These are phyloP conservation scores for Irpex lacteus DNA, from an alignment of 1,284 basidiomycete genomes.

Conservation along the genomic window DNA sequence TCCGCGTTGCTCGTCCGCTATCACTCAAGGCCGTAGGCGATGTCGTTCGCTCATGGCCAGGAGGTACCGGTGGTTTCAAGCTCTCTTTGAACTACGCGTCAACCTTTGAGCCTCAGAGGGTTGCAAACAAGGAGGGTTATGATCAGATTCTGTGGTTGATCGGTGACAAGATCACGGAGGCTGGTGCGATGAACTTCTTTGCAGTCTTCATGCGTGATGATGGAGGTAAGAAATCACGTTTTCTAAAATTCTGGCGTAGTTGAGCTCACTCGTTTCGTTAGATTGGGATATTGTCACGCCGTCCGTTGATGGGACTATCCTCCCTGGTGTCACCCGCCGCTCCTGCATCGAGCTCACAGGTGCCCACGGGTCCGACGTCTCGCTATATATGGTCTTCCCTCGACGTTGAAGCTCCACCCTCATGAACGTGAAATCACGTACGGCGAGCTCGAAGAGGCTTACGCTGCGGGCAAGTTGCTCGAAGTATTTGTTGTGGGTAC, in stretches of 20 bases:
- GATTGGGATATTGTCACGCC: constrained; percentile 71
- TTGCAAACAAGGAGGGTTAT: constrained; percentile 68
- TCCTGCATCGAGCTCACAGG: constrained; percentile 64
- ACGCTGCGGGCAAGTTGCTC: constrained; percentile 47
- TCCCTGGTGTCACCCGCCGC: constrained; percentile 88
- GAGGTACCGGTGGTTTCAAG: constrained; percentile 69
- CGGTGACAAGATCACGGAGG: constrained; percentile 40
- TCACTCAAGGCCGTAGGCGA: constrained; percentile 69
- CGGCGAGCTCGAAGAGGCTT: constrained; percentile 51
- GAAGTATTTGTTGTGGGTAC: constrained; percentile 79
- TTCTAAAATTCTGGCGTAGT: neutral
- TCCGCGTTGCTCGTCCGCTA: constrained; percentile 62
- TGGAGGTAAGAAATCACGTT: constrained; percentile 35
- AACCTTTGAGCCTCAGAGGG: constrained; percentile 60
- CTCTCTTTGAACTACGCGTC: constrained; percentile 73
- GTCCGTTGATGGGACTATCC: constrained; percentile 83
- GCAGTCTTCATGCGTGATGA: constrained; percentile 46
- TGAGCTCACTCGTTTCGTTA: constrained; percentile 20
- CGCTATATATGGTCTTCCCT: constrained; percentile 40
- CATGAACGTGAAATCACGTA: constrained; percentile 65
- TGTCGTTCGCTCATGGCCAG: constrained; percentile 81
- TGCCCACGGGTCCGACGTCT: constrained; percentile 36
- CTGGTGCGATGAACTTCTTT: constrained; percentile 67
- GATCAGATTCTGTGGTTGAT: constrained; percentile 64
- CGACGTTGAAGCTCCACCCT: constrained; percentile 41